These are phyloP conservation scores for Pythium plurisporium DNA, from an alignment of 352 stramenopile species.

Conservation along the genomic window DNA sequence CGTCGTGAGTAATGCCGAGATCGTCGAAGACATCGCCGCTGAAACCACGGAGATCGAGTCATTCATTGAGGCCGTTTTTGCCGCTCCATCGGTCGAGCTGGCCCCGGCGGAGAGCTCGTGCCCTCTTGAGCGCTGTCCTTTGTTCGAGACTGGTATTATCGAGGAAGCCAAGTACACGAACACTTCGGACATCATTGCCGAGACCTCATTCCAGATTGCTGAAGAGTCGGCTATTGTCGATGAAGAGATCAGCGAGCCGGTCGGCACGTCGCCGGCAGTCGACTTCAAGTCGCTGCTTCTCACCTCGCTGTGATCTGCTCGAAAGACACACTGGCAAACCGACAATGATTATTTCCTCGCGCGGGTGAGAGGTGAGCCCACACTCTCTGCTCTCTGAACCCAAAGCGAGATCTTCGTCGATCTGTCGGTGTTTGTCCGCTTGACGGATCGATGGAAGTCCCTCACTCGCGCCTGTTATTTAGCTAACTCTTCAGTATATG, in stretches of 20 bases:
- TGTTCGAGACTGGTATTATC: background rate
- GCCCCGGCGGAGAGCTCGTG: background rate
- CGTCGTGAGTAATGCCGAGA: background rate
- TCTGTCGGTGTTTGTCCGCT: constrained; percentile 5
- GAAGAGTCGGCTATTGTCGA: background rate
- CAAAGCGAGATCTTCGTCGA: background rate
- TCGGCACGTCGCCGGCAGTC: constrained; percentile 6
- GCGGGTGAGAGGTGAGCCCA: background rate
- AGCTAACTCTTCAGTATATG: constrained; percentile 13
- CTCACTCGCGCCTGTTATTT: constrained; percentile 16
- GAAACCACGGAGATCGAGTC: background rate
- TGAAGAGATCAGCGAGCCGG: background rate
- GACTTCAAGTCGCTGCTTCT: constrained; percentile 18
- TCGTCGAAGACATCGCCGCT: background rate
- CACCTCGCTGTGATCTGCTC: constrained; percentile 7
- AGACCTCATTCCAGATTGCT: background rate
- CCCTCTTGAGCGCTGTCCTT: background rate
- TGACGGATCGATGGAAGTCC: constrained; percentile 6
- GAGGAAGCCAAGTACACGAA: constrained; percentile 1
- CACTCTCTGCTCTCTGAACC: background rate
- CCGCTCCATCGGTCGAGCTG: background rate
- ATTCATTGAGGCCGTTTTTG: no score
- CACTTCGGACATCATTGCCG: background rate
- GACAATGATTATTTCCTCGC: constrained; percentile 9
- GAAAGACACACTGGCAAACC: background rate